Evolutionary conservation across 208 protist species (phyloP).

Genomic region (Borovskyia barvae): DNA sequence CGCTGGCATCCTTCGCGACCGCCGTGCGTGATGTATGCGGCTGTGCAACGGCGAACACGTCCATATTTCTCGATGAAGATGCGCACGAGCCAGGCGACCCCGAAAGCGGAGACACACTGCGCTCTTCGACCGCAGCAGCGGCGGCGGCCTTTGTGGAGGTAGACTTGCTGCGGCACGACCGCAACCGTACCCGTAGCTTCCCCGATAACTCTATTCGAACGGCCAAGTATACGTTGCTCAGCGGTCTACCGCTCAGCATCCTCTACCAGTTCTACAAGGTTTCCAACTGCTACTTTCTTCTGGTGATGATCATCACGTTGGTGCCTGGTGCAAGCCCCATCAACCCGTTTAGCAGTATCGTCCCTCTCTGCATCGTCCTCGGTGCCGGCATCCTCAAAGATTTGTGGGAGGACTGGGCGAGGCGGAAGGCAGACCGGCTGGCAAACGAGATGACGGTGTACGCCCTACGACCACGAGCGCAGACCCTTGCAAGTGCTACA

Average conservation of each 20-base stretch:
- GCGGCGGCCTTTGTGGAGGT: constrained; percentile 40
- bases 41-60: no score
- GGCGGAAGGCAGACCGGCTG: constrained; percentile 50
- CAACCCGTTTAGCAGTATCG: constrained; percentile 83
- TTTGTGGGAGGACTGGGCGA: constrained; percentile 80
- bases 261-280: constrained; percentile 89
- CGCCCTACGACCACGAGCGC: constrained; percentile 40
- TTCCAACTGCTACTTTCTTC: constrained; percentile 93
- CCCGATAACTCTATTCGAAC: constrained; percentile 67
- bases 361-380: constrained; percentile 87
- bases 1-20: constrained; percentile 1
- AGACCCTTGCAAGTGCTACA: not conserved
- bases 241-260: constrained; percentile 63
- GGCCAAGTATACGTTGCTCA: constrained; percentile 63
- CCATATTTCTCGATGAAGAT: no score
- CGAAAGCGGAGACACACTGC: not conserved
- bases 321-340: constrained; percentile 87
- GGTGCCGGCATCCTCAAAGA: constrained; percentile 84
- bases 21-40: constrained; percentile 9
- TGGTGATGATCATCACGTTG: constrained; percentile 86
- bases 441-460: constrained; percentile 52
- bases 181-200: constrained; percentile 43
- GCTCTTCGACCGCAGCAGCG: constrained; percentile 11
- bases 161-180: constrained; percentile 46
- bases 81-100: no score